These are phyloP conservation scores for Penicillium soppii DNA, from an alignment of 495 filamentous ascomycete species.

Conservation along the genomic window DNA sequence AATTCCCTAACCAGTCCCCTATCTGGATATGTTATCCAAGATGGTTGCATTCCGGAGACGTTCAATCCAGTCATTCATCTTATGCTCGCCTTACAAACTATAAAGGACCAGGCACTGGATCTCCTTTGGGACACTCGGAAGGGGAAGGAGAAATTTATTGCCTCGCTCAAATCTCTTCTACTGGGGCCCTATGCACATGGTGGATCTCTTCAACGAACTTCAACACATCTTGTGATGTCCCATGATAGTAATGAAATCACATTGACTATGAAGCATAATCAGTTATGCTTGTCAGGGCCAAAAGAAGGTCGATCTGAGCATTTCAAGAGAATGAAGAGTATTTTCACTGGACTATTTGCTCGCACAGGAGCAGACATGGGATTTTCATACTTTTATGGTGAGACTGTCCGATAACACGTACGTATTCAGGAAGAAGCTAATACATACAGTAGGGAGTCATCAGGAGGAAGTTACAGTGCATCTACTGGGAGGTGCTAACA, in stretches of 20 bases:
- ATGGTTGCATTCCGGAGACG: conserved; percentile 60
- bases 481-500: conserved; percentile 66
- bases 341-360: not conserved
- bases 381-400: conserved; percentile 14
- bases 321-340: not conserved
- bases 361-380: conserved; percentile 12
- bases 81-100: conserved; percentile 49
- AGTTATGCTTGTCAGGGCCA: conserved; percentile 2
- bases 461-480: conserved; percentile 64
- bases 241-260: conserved; percentile 67
- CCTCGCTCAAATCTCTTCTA: conserved; percentile 49
- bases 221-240: conserved; percentile 70
- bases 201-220: conserved; percentile 57
- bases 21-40: conserved; percentile 64
- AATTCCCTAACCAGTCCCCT: conserved; percentile 50
- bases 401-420: too few species aligned
- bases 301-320: conserved; percentile 7
- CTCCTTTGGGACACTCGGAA: conserved; percentile 7
- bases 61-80: conserved; percentile 55
- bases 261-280: conserved; percentile 55
- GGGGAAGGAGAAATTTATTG: conserved; percentile 19
- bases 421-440: not conserved
- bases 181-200: conserved; percentile 55
- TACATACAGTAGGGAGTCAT: not conserved
- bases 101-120: conserved; percentile 32